Conservation (phyloP, 169 alveolate species). For the Plasmodium vinckei region DNA sequence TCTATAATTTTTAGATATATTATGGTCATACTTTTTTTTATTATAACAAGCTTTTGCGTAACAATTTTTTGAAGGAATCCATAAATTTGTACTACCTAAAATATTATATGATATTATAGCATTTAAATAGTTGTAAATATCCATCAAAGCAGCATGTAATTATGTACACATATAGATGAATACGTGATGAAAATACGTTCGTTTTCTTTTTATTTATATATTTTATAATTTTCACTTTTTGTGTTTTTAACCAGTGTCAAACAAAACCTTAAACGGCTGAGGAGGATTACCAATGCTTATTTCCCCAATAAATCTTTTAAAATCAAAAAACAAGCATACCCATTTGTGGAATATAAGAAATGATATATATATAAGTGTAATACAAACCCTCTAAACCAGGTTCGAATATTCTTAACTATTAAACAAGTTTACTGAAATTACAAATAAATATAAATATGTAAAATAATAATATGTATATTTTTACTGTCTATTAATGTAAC, state of each 20-base stretch:
- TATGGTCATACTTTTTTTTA: slow-evolving; percentile 68
- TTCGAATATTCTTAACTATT: too few relatives aligned
- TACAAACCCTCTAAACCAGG: too few relatives aligned
- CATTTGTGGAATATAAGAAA: too few relatives aligned
- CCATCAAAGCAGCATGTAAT: not conserved
- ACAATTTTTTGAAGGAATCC: slow-evolving; percentile 86
- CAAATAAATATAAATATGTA: too few relatives aligned
- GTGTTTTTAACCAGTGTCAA: slow-evolving; percentile 78
- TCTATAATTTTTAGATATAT: slow-evolving; percentile 68
- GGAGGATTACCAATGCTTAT: slow-evolving; percentile 85
- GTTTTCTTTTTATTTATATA: slow-evolving; percentile 1
- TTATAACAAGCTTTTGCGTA: slow-evolving; percentile 74
- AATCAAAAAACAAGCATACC: slow-evolving; percentile 3
- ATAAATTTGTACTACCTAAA: slow-evolving; percentile 85
- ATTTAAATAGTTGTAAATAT: not conserved
- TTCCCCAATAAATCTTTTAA: slow-evolving; percentile 71
- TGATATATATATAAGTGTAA: too few relatives aligned
- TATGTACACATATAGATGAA: not conserved
- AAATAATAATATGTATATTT: slow-evolving; percentile 9
- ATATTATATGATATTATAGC: not conserved
- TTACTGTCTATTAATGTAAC: slow-evolving; percentile 76
- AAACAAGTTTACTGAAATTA: too few relatives aligned
- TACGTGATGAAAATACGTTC: not conserved
- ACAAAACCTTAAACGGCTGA: slow-evolving; percentile 83
- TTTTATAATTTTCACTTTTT: not conserved